These are phyloP conservation scores for Fusarium nematophilum DNA, from an alignment of 2,329 filamentous ascomycete genomes.

Conservation along the genomic window DNA sequence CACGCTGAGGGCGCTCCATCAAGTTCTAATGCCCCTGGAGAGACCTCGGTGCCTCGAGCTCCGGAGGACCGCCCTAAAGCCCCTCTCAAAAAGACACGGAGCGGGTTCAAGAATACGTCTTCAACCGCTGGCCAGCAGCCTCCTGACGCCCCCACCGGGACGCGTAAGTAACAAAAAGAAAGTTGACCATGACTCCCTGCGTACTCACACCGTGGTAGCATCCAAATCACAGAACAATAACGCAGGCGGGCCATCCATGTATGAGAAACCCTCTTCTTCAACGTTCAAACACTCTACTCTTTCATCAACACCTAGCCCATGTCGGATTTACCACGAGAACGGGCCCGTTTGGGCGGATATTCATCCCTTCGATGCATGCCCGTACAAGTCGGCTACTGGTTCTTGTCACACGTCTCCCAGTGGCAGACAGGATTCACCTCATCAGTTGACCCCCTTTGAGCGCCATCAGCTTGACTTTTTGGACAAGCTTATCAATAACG, in stretches of 20 bases:
- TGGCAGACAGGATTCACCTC: constrained; percentile 43
- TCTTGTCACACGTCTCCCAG: constrained; percentile 43
- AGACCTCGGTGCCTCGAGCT: constrained; percentile 22
- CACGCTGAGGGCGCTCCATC: constrained; percentile 11
- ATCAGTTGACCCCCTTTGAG: constrained; percentile 53
- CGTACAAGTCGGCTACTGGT: constrained; percentile 12
- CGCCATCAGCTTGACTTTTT: constrained; percentile 53
- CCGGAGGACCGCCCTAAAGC: constrained; percentile 39
- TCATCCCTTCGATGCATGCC: constrained; percentile 24
- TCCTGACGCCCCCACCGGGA: constrained; percentile 18
- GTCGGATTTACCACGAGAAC: constrained; percentile 12
- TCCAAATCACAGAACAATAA: constrained; percentile 25
- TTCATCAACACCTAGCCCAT: constrained; percentile 25
- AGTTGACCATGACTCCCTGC: too few species aligned
- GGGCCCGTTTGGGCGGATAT: neutral
- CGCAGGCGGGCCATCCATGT: constrained; percentile 58
- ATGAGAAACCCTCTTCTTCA: constrained; percentile 50
- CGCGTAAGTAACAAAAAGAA: constrained; percentile 22
- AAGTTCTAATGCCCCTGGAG: neutral
- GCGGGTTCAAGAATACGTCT: constrained; percentile 30
- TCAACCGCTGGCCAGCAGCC: constrained; percentile 21
- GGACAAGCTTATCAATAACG: constrained; percentile 51
- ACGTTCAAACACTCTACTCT: constrained; percentile 21
- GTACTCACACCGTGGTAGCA: constrained; percentile 19
- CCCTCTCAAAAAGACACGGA: constrained; percentile 39